Evolutionary conservation across 768 basidiomycete genomes (phyloP), one percentile per base, ranked within the genome.

Genomic region (Lactifluus echinatus): DNA sequence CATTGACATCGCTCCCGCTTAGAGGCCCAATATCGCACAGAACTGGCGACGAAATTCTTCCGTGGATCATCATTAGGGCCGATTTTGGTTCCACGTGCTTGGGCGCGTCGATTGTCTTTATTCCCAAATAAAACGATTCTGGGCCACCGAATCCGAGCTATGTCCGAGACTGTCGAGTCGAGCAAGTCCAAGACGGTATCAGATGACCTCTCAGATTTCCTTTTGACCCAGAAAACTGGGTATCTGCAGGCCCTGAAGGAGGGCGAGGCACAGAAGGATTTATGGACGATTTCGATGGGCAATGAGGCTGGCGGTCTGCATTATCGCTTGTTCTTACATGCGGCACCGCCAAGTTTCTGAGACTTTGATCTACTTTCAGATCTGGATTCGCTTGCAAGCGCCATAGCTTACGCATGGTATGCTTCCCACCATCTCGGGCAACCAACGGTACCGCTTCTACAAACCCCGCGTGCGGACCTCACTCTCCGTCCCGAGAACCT

Each of bases 281-380:
- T 7, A 46, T 98, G 93, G 94, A 86, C 82, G 0, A 76, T 96
- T 5, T 87, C 84, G 0, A 89, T 93, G 84, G 94, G 95, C 0
- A 99, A 99, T 69, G 95, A 98, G 71, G 92, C 95, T 14, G 94
- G 94, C 66, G 95, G 95, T 94, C 68, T 56, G 73, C 65, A 7
- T 19, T 1, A 4, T 28, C n/a, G 34, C 26, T 12, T 7, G 48
- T 47, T 19, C 23, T 37, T 12, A 5, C 19, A 15, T 55, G 37
- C 12, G 51, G 19, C 31, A 31, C 28, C 8, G 2, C 23, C 4
- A 45, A 26, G 40, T 33, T n/a, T 29, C 28, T 46, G 52, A 45
- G 24, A 15, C 5, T 24, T 40, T 34, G 48, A 36, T n/a, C 51
- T 57, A 26, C 49, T 23, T 11, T 19, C 55, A 97, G 95, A 99